These are phyloP conservation scores for Didymella exigua DNA, from an alignment of 2,329 filamentous ascomycete genomes.

Conservation along the genomic window DNA sequence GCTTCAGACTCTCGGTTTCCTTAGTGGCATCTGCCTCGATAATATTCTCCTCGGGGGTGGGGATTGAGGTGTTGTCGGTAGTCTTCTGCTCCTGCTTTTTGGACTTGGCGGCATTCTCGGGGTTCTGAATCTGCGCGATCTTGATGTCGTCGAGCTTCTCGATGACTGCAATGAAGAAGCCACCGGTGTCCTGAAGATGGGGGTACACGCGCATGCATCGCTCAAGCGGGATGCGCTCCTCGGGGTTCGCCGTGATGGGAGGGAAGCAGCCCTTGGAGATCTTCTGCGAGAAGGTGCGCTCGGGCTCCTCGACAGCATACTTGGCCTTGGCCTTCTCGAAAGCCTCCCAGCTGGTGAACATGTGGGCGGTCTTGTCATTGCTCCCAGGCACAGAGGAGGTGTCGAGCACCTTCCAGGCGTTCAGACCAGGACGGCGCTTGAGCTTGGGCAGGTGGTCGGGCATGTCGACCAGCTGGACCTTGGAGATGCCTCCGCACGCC, in stretches of 20 bases:
- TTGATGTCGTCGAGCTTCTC: constrained; percentile 80
- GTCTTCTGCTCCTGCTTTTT: constrained; percentile 29
- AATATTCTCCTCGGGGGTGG: constrained; percentile 35
- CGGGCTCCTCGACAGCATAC: constrained; percentile 63
- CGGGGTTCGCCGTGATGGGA: constrained; percentile 59
- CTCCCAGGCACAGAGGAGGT: constrained; percentile 34
- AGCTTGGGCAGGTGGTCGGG: constrained; percentile 76
- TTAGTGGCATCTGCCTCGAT: constrained; percentile 32
- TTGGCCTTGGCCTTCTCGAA: constrained; percentile 72
- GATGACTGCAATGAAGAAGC: constrained; percentile 95
- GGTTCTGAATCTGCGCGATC: constrained; percentile 36
- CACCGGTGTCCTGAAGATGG: constrained; percentile 93
- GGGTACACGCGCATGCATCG: constrained; percentile 93
- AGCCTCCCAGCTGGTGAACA: constrained; percentile 83
- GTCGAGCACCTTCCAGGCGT: constrained; percentile 82
- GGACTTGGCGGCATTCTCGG: constrained; percentile 35
- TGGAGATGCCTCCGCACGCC: constrained; percentile 80
- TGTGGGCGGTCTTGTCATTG: constrained; percentile 73
- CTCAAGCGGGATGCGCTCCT: constrained; percentile 74
- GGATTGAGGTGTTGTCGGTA: constrained; percentile 24
- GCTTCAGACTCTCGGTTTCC: constrained; percentile 40
- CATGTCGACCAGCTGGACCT: constrained; percentile 85
- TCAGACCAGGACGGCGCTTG: constrained; percentile 77
- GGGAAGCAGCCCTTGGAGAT: constrained; percentile 87
- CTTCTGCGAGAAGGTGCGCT: constrained; percentile 54